Evolutionary conservation across 1,284 basidiomycete genomes (phyloP), one percentile per base, ranked within the genome.

Genomic region (Leucocoprinus gongylophorus): DNA sequence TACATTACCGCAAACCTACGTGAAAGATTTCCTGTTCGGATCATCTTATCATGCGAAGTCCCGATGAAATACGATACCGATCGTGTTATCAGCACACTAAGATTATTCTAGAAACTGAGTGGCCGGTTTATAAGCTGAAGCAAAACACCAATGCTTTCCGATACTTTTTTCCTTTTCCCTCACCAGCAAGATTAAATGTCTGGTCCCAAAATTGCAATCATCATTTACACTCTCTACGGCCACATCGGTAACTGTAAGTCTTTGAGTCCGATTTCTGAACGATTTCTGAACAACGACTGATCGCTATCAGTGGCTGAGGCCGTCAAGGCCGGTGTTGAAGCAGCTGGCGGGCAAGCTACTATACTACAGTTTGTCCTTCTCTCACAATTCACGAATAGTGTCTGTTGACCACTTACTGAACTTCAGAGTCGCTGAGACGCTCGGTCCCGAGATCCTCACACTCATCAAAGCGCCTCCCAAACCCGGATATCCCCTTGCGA

Each of bases 201-300:
- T 42, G 46, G 58, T 47, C 61, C 62, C 15, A 59, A 48, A 46
- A 56, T 64, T 42, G 89, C 85, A 53, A 89, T 93, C 61, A 69
- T 90, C 61, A 85, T 90, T 74, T 93, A 93, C 75, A 74, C 83
- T 53, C 78, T 88, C 69, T 92, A 88, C 65, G 88, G 88, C 59
- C 91, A 93, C 69, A 79, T 91, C 65, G 75, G 74, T 59, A 79
- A 78, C 62, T 46, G 86, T 89, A 63, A 44, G 83, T 76, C 7
- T n/a, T 17, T 37, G 2, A 17, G 2, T 17, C 15, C 13, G 15
- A 37, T n/a, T 13, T 12, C 13, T 35, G 7, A n/a, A 35, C n/a
- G n/a, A 23, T 0, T 29, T 20, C 13, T 32, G 17, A 4, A n/a
- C 37, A 8, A 17, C 15, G 45, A 18, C 4, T 51, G 8, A 48